Conservation (phyloP, 2,329 filamentous ascomycete species). For the Tothia fuscella region DNA sequence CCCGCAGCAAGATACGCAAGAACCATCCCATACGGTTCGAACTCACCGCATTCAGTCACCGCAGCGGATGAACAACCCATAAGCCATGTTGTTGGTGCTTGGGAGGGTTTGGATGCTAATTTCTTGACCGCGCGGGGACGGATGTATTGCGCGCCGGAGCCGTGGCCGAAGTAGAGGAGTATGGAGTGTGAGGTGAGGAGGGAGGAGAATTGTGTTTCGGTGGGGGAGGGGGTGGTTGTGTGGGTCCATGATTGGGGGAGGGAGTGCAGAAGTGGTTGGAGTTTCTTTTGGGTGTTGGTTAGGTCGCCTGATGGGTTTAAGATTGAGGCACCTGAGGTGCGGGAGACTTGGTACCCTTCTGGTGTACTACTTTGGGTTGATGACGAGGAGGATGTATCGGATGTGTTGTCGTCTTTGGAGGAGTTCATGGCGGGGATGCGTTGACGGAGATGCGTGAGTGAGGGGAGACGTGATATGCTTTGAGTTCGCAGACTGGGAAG, state of each 20-base stretch:
- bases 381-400: conserved; percentile 11
- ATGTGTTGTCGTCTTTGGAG: too few relatives aligned
- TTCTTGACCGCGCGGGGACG: conserved; percentile 70
- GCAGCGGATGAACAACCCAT: conserved; percentile 90
- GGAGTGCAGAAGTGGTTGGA: conserved; percentile 51
- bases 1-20: conserved; percentile 84
- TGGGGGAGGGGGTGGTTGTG: conserved; percentile 58
- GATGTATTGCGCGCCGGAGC: conserved; percentile 89
- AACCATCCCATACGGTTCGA: conserved; percentile 82
- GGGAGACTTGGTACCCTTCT: conserved; percentile 38
- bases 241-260: conserved; percentile 47
- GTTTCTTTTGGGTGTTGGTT: conserved; percentile 62
- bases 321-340: conserved; percentile 57
- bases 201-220: conserved; percentile 63
- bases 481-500: conserved; percentile 70
- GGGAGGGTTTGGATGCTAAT: conserved; percentile 37
- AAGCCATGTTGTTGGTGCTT: conserved; percentile 70
- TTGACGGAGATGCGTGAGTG: conserved; percentile 67
- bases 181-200: conserved; percentile 57
- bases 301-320: conserved; percentile 85
- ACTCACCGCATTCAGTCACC: conserved; percentile 69
- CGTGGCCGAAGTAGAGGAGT: conserved; percentile 91
- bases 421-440: conserved; percentile 43
- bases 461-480: conserved; percentile 79
- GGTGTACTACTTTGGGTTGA: not conserved